Evolutionary conservation across 208 protist genomes (phyloP).

Genomic region (Leishmania turanica): DNA sequence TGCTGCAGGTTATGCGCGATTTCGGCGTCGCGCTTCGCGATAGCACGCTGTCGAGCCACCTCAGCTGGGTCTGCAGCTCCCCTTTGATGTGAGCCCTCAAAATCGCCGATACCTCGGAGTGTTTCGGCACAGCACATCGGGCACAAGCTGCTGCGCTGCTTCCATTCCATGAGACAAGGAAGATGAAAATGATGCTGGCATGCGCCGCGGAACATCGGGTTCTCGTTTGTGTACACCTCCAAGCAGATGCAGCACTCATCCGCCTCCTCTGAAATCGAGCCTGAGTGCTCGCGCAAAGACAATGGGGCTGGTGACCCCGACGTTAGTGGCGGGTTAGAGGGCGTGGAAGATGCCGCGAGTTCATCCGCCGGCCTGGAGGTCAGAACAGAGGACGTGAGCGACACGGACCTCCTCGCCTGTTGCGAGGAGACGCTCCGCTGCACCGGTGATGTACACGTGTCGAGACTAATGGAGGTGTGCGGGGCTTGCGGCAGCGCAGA

Average conservation of each 20-base stretch:
- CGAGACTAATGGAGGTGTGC: background rate
- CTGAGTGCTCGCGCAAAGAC: background rate
- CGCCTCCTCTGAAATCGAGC: constrained; percentile 37
- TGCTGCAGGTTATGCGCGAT: constrained; percentile 38
- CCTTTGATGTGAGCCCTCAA: constrained; percentile 7
- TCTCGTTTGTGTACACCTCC: constrained; percentile 63
- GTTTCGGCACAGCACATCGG: constrained; percentile 73
- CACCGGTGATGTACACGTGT: background rate
- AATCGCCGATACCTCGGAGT: constrained; percentile 42
- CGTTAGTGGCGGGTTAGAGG: background rate
- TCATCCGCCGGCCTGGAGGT: constrained; percentile 1
- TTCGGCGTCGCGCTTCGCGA: constrained; percentile 30
- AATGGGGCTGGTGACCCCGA: background rate
- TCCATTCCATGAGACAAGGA: constrained; percentile 74
- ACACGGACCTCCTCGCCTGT: background rate
- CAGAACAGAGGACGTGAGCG: background rate
- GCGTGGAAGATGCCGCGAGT: background rate
- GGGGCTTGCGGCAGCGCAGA: background rate
- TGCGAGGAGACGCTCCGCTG: background rate
- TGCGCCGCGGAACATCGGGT: constrained; percentile 55
- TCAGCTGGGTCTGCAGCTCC: constrained; percentile 6
- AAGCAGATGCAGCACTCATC: constrained; percentile 80
- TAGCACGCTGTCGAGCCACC: constrained; percentile 11
- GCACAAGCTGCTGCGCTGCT: constrained; percentile 78
- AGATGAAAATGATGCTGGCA: constrained; percentile 80